Conservation (phyloP, 2,329 filamentous ascomycete species). For the Colletotrichum sp. region DNA sequence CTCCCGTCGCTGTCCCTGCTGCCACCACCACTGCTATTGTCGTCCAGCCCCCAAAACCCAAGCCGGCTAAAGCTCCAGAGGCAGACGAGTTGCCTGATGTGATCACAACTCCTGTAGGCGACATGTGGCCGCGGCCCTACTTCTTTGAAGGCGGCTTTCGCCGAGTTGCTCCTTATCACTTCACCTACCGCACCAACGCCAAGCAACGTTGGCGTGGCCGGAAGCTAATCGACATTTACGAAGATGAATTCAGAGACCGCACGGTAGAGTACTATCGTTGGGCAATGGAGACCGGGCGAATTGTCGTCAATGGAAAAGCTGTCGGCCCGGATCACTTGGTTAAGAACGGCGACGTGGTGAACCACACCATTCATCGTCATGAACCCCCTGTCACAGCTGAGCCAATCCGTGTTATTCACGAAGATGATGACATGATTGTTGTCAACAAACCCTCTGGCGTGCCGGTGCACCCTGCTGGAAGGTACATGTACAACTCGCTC, state of each 20-base stretch:
- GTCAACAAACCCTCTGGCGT: slow-evolving; percentile 97
- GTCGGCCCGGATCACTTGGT: slow-evolving; percentile 74
- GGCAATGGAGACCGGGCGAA: slow-evolving; percentile 80
- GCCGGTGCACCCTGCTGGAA: slow-evolving; percentile 91
- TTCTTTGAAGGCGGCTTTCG: slow-evolving; percentile 84
- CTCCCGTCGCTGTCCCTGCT: background rate
- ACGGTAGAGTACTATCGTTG: slow-evolving; percentile 85
- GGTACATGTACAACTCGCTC: slow-evolving; percentile 95
- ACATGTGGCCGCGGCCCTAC: slow-evolving; percentile 70
- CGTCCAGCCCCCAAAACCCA: background rate
- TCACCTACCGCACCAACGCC: slow-evolving; percentile 92
- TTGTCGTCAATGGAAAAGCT: slow-evolving; percentile 78
- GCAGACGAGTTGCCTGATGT: slow-evolving; percentile 16
- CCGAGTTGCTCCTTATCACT: slow-evolving; percentile 86
- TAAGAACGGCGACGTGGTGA: slow-evolving; percentile 89
- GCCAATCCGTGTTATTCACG: slow-evolving; percentile 83
- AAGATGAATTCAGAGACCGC: slow-evolving; percentile 89
- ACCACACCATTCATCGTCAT: slow-evolving; percentile 92
- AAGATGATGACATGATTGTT: slow-evolving; percentile 91
- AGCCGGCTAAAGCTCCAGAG: background rate
- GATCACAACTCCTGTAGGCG: slow-evolving; percentile 37
- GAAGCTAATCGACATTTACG: slow-evolving; percentile 84
- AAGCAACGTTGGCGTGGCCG: slow-evolving; percentile 92
- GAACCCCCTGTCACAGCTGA: slow-evolving; percentile 90
- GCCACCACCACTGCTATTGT: background rate